Conservation (phyloP, 23 red algal species). For the Gracilariopsis chorda region DNA sequence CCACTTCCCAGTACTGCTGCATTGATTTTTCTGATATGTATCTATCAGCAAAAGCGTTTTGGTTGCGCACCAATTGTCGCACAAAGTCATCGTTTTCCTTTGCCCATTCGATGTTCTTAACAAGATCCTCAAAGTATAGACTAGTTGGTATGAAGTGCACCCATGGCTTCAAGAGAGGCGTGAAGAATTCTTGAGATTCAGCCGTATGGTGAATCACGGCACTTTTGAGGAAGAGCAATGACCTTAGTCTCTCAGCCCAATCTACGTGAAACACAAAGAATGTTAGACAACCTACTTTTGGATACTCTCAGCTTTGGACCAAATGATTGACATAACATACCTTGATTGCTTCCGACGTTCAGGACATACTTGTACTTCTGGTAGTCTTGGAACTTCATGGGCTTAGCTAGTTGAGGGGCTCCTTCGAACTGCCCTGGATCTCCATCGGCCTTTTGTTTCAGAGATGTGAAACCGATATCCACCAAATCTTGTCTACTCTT, state of each 20-base stretch:
- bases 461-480: conserved; percentile 48
- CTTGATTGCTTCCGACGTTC: conserved; percentile 69
- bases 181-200: conserved; percentile 69
- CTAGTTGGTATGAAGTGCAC: conserved; percentile 60
- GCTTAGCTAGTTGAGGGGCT: background rate
- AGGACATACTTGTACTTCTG: conserved; percentile 58
- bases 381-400: conserved; percentile 42
- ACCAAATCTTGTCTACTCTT: conserved; percentile 15
- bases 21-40: conserved; percentile 48
- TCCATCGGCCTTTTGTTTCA: background rate
- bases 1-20: conserved; percentile 49
- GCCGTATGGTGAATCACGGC: conserved; percentile 42
- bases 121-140: conserved; percentile 42
- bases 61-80: conserved; percentile 15
- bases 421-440: conserved; percentile 1
- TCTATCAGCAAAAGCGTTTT: conserved; percentile 53
- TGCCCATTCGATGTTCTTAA: conserved; percentile 52
- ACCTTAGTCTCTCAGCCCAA: conserved; percentile 71
- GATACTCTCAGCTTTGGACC: background rate
- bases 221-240: conserved; percentile 39
- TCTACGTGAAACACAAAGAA: background rate
- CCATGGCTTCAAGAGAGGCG: conserved; percentile 58
- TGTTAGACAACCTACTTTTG: background rate
- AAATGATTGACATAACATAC: background rate
- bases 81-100: conserved; percentile 13